phyloP scores from a whole-genome alignment of 345 rosid genomes.

The Eucalyptus sideroxylon region DNA sequence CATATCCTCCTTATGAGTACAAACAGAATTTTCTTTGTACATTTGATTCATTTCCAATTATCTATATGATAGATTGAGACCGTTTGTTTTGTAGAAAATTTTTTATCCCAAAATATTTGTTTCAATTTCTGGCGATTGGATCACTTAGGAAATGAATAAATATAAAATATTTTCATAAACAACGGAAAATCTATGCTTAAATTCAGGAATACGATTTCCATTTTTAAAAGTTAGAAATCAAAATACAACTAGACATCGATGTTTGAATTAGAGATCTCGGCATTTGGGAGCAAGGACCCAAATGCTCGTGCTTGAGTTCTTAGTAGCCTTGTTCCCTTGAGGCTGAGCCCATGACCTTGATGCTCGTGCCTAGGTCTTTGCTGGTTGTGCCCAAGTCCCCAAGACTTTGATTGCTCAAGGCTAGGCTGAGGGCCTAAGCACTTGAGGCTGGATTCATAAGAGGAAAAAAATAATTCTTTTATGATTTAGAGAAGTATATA shows the following conservation, averaged over 20 bases:
- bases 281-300: fast-evolving
- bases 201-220: neutral
- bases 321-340: neutral
- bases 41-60: neutral
- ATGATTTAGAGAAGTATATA: neutral
- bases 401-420: no score
- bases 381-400: no score
- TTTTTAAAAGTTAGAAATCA: no score
- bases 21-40: no score
- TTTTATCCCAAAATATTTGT: neutral
- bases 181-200: no score
- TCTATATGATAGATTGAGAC: neutral
- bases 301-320: fast-evolving
- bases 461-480: neutral
- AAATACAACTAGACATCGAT: neutral
- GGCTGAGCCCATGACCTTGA: neutral
- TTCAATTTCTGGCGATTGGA: fast-evolving
- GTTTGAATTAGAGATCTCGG: no score
- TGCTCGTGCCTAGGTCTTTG: neutral
- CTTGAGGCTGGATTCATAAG: no score
- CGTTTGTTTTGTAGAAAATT: fast-evolving
- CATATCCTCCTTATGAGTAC: neutral
- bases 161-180: no score
- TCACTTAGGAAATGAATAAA: neutral
- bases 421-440: no score